Evolutionary conservation across 768 basidiomycete genomes (phyloP).

Genomic region (Pisolithus albus): DNA sequence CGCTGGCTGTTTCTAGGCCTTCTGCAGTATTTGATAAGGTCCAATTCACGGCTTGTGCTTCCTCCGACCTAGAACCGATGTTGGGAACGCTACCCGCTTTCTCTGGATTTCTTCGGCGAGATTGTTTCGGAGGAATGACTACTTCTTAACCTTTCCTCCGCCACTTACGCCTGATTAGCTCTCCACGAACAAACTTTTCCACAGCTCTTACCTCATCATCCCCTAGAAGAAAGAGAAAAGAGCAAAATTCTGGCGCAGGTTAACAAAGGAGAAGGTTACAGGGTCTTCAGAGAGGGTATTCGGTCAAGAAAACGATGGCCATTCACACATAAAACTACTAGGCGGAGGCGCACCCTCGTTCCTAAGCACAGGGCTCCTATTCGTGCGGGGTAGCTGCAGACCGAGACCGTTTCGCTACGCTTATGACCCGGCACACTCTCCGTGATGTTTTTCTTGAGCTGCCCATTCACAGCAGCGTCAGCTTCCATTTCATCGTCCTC

Average conservation of each 20-base stretch:
- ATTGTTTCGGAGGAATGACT: constrained; percentile 62
- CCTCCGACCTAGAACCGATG: no score
- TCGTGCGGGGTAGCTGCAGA: constrained; percentile 47
- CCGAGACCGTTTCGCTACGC: constrained; percentile 65
- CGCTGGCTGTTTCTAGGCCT: no score
- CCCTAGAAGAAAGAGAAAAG: constrained; percentile 75
- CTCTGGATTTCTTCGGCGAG: constrained; percentile 68
- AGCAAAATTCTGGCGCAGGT: constrained; percentile 84
- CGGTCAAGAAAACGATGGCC: no score
- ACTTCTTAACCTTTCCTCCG: background rate
- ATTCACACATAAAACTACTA: constrained; percentile 66
- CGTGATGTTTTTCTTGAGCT: constrained; percentile 42
- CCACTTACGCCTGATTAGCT: constrained; percentile 6
- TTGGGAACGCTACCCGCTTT: constrained; percentile 53
- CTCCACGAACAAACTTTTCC: constrained; percentile 47
- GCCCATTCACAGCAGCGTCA: constrained; percentile 8
- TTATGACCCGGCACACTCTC: constrained; percentile 85
- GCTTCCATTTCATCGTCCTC: constrained; percentile 25
- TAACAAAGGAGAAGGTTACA: constrained; percentile 79
- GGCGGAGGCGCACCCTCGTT: constrained; percentile 48
- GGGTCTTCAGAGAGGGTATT: background rate
- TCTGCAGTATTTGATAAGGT: no score
- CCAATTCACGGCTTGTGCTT: no score
- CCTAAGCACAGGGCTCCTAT: constrained; percentile 38
- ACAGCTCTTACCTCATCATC: constrained; percentile 58